Evolutionary conservation across 495 filamentous ascomycete genomes (phyloP).

Genomic region (Penicillium angulare): DNA sequence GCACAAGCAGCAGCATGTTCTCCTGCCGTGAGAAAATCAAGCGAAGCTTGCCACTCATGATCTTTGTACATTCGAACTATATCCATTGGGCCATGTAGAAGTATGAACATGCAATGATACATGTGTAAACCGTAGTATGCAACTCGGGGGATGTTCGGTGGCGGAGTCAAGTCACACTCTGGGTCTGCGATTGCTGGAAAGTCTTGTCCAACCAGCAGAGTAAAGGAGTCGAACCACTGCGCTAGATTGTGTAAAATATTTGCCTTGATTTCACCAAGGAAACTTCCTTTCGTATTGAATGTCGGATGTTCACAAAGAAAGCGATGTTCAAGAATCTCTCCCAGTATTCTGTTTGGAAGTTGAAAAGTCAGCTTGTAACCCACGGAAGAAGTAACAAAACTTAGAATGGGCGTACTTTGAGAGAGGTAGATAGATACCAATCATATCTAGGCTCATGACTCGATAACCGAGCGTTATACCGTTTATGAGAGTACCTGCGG

Average conservation of each 20-base stretch:
- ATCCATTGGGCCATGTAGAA: neutral
- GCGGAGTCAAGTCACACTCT: neutral
- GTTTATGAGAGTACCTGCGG: neutral
- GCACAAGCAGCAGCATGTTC: neutral
- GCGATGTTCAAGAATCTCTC: constrained; percentile 1
- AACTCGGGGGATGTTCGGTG: neutral
- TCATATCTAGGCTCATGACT: neutral
- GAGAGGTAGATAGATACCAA: neutral
- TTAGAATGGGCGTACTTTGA: neutral
- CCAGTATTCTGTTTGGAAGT: neutral
- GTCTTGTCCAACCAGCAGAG: neutral
- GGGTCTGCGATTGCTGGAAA: neutral
- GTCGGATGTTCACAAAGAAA: neutral
- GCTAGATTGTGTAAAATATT: neutral
- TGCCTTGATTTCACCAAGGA: neutral
- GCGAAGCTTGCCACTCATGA: neutral
- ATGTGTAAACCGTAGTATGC: neutral
- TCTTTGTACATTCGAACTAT: constrained; percentile 2
- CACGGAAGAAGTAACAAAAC: neutral
- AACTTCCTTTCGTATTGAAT: neutral
- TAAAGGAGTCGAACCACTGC: neutral
- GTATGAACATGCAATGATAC: constrained; percentile 1
- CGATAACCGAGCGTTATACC: neutral
- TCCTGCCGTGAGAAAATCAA: neutral
- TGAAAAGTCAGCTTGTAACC: neutral